Evolutionary conservation across 345 rosid species (phyloP).

Genomic region (Passiflora organensis): DNA sequence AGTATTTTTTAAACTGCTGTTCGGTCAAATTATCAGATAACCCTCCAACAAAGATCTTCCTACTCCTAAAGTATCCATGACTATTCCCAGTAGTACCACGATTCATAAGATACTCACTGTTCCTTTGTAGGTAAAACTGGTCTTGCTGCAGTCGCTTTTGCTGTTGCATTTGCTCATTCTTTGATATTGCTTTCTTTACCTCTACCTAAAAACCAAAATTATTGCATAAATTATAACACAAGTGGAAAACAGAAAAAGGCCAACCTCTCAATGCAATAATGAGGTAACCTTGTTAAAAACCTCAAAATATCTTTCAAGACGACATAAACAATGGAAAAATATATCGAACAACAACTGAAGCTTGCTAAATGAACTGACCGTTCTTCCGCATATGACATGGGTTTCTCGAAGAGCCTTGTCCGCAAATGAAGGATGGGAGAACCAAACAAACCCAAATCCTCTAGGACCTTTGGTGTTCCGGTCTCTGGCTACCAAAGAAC

Average conservation of each 20-base stretch:
- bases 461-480: constrained; percentile 37
- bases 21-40: constrained; percentile 55
- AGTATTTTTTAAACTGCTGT: constrained; percentile 65
- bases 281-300: no score
- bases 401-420: constrained; percentile 48
- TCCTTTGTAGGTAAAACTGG: constrained; percentile 10
- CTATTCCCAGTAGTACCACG: no score
- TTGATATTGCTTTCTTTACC: constrained; percentile 28
- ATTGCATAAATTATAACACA: neutral
- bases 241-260: neutral
- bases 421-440: constrained; percentile 44
- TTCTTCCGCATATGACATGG: constrained; percentile 64
- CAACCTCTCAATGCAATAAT: no score
- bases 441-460: constrained; percentile 72
- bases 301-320: no score
- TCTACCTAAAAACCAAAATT: constrained; percentile 20
- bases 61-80: constrained; percentile 29
- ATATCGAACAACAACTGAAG: no score
- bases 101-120: no score
- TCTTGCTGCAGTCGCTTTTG: constrained; percentile 22
- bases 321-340: no score
- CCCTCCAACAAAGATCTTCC: constrained; percentile 84
- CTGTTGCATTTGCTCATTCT: constrained; percentile 31
- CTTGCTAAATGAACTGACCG: constrained; percentile 58
- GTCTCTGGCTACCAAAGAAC: constrained; percentile 49